These are phyloP conservation scores for Phyllosticta ampelicida DNA, from an alignment of 2,329 filamentous ascomycete species.

Conservation along the genomic window DNA sequence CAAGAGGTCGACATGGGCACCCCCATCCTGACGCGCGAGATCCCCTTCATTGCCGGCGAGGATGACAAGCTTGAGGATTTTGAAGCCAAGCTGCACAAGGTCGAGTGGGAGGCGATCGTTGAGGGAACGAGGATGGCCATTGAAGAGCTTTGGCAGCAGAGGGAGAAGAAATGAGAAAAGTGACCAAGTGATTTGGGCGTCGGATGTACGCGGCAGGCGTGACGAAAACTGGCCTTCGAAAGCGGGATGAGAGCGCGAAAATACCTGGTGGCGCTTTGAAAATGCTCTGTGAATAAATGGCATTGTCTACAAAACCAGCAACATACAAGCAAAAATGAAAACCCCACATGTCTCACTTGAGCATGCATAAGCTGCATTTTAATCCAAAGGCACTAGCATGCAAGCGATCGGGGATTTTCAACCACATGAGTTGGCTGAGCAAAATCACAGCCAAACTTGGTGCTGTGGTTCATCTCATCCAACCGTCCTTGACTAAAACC, in stretches of 20 bases:
- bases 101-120: conserved; percentile 71
- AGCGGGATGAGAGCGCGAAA: background rate
- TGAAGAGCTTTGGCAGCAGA: conserved; percentile 1
- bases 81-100: conserved; percentile 60
- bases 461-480: too few relatives aligned
- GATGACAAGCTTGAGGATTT: conserved; percentile 56
- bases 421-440: too few relatives aligned
- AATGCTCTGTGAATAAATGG: background rate
- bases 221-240: background rate
- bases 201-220: background rate
- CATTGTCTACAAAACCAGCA: too few relatives aligned
- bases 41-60: conserved; percentile 49
- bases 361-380: too few relatives aligned
- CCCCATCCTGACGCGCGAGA: conserved; percentile 59
- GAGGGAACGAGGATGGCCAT: conserved; percentile 47
- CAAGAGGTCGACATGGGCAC: conserved; percentile 67
- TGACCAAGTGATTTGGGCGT: background rate
- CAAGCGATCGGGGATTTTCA: too few relatives aligned
- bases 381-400: too few relatives aligned
- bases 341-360: too few relatives aligned
- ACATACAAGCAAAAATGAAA: too few relatives aligned
- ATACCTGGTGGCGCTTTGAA: background rate
- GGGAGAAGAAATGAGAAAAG: background rate
- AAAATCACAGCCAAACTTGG: too few relatives aligned
- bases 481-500: too few relatives aligned